Evolutionary conservation across 768 basidiomycete species (phyloP), one percentile per base, ranked within the genome.

Genomic region (Macrolepiota dolichaula): DNA sequence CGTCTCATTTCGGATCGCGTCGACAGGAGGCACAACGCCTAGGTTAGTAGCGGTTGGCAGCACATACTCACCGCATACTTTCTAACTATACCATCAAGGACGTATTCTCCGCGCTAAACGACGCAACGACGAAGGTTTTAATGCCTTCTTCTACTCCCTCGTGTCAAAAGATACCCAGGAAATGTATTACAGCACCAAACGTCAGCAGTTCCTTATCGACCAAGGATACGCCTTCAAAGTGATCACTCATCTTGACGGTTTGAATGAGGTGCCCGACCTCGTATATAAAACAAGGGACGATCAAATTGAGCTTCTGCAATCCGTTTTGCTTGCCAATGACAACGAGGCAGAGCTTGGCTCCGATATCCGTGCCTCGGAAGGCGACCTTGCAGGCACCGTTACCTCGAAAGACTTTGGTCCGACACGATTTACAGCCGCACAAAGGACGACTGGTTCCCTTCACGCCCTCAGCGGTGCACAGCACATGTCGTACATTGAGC

Each of bases 161-260:
- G 97, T 99, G 36, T 98, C 96, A 25, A 97, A 97, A 74, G 96
- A 98, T 76, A 99, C 96, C 3, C 94, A 97, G 70, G 97, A 98
- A 76, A 98, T 98, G 94, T 99, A 89, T 75, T 99, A 98, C 81
- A 96, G 93, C 72, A 96, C 97, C 2, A 99, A 99, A 76, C 87
- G 97, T 15, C 97, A 98, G 70, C 95, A 98, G 70, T 99, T 99
- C 77, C 78, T 99, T 66, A 96, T 99, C 69, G 97, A 99, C 71
- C 96, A 98, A 75, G 96, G 97, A 2, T 99, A 99, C 75, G 92
- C 96, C 5, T 99, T 99, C 85, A 98, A 98, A 75, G 96, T 99
- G 56, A 98, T 99, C 75, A 98, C 97, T 1, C 92, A 96, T 67
- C 85, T 99, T 17, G 95, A 98, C 64, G 97, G 97, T 9, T 80